Base-by-base conservation (phyloP, 2,329 filamentous ascomycete species). In the Clonostachys rosea region DNA sequence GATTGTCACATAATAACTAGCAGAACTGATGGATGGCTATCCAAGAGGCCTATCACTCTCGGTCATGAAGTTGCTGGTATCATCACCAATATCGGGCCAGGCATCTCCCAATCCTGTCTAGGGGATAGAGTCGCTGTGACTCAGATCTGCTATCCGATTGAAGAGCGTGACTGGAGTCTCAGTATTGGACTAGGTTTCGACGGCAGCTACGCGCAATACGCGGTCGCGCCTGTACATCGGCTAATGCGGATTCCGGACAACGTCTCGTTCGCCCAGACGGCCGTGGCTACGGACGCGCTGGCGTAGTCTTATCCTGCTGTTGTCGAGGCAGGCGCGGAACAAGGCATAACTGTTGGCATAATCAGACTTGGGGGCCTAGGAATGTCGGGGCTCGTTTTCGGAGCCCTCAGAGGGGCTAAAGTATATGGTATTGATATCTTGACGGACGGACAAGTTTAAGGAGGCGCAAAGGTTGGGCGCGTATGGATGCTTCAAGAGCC, bases 301-400 rank as follows among this genome's bases (percentile, higher is more conserved):
- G 61, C 58, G 18, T 70, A 68, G 6, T 61, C 66, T 2, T 70
- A 69, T 50, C 66, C 69, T 40, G 68, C 66, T 7, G 65, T 70
- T 41, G 60, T 57, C 8, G 52, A 61, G 4, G 59, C 65, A 2
- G 68, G 57, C 2, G 60, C 70, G 33, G 61, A 62, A 41, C 47
- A 53, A 2, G 46, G 57, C 1, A 64, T 70, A 47, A 68, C 62
- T 1, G 59, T 70, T 13, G 68, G 67, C 36, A 56, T 71, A 7
- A 70, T 67, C 48, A 67, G 67, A 1, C 60, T 71, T 0, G 67
- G 67, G 6, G 68, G 68, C 1, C 53, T 71, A 3, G 68, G 68
- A 2, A 67, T 70, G 45, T 70, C 71, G 49, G 69, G 61, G 1
- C 49, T 71, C 10, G 41, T 24, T 13, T 12, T 42, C 10, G 45